Percentiles rank a stretch among this genome's conserved stretches.
Evolutionary conservation across 1,139 yeast genomes (phyloP).

Genomic region (Arxiozyma bovina): DNA sequence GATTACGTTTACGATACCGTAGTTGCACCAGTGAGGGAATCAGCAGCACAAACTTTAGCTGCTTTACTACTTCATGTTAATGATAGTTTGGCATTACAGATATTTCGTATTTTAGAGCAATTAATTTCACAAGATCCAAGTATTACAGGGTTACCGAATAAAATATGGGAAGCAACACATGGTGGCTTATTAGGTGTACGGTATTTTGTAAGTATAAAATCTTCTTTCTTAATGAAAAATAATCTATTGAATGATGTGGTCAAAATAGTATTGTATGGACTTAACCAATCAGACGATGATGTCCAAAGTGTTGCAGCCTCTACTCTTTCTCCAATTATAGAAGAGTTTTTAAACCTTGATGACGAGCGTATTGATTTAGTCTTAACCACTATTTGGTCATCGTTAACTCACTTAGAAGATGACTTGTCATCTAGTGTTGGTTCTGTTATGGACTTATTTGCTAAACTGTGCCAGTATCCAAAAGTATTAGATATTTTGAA

Average conservation of each 20-base stretch:
- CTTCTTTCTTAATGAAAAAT: slow-evolving; percentile 57
- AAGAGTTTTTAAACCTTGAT: slow-evolving; percentile 65
- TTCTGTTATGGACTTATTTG: slow-evolving; percentile 87
- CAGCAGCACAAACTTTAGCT: slow-evolving; percentile 91
- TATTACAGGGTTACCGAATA: slow-evolving; percentile 26
- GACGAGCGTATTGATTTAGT: slow-evolving; percentile 54
- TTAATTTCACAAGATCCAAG: slow-evolving; percentile 64
- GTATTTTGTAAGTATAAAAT: slow-evolving; percentile 83
- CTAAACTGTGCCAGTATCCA: slow-evolving; percentile 75
- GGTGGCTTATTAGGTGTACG: slow-evolving; percentile 95
- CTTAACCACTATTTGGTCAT: slow-evolving; percentile 77
- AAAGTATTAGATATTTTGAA: slow-evolving; percentile 67
- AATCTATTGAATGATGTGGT: slow-evolving; percentile 64
- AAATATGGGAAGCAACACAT: slow-evolving; percentile 90
- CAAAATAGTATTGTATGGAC: slow-evolving; percentile 78
- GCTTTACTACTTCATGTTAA: slow-evolving; percentile 72
- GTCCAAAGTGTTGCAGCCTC: slow-evolving; percentile 97
- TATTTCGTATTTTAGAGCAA: slow-evolving; percentile 58
- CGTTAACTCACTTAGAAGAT: slow-evolving; percentile 74
- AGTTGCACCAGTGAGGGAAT: slow-evolving; percentile 95
- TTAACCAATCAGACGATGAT: slow-evolving; percentile 82
- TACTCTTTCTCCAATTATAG: slow-evolving; percentile 81
- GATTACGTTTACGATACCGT: slow-evolving; percentile 97
- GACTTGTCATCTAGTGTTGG: slow-evolving; percentile 94
- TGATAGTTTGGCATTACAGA: slow-evolving; percentile 45